phyloP scores from a whole-genome alignment of 495 filamentous ascomycete species.

The Parathielavia hyrcaniae region DNA sequence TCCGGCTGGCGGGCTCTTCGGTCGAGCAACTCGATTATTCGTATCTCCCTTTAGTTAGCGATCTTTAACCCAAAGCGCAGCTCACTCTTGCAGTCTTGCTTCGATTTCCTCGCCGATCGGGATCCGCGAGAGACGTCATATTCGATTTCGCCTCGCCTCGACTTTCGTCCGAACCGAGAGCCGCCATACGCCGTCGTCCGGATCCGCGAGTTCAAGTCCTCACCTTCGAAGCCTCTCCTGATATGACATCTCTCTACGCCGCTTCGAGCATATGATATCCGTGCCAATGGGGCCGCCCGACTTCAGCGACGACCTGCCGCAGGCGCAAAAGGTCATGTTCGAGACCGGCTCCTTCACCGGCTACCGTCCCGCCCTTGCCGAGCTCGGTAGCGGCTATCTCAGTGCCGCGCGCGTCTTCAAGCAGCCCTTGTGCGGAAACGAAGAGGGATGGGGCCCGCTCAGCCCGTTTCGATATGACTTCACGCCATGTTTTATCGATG shows the following conservation, averaged over 20 bases:
- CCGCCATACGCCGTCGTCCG: background rate
- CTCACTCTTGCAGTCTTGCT: too few species aligned
- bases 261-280: slow-evolving; percentile 17
- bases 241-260: slow-evolving; percentile 24
- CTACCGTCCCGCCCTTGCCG: slow-evolving; percentile 34
- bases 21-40: too few species aligned
- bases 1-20: too few species aligned
- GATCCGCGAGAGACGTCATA: too few species aligned
- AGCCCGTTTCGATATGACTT: slow-evolving; percentile 80
- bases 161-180: slow-evolving; percentile 2
- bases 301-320: slow-evolving; percentile 21
- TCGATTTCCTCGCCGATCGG: too few species aligned
- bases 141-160: background rate
- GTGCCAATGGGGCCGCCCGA: slow-evolving; percentile 28
- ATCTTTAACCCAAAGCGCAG: too few species aligned
- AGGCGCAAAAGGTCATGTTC: slow-evolving; percentile 40
- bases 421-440: slow-evolving; percentile 76
- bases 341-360: slow-evolving; percentile 50
- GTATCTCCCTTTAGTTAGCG: too few species aligned
- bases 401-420: slow-evolving; percentile 34
- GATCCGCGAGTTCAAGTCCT: background rate
- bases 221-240: slow-evolving; percentile 9
- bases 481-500: slow-evolving; percentile 92
- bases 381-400: slow-evolving; percentile 45
- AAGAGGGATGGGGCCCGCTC: slow-evolving; percentile 92